phyloP scores from a whole-genome alignment of 805 yeast genomes.

The Kuraishia cidri region DNA sequence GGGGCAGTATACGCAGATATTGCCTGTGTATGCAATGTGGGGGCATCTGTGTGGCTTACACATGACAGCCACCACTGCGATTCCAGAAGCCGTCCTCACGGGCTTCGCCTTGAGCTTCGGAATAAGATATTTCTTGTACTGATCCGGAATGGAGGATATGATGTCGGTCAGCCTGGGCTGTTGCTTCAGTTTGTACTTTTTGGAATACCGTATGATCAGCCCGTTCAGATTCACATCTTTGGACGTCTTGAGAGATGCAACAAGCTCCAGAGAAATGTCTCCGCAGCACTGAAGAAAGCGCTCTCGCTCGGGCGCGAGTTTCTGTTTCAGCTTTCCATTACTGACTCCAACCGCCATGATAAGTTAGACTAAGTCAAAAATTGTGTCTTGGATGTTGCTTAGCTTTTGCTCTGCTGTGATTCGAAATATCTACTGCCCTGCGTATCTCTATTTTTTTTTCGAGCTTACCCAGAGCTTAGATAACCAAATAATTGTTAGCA shows the following conservation, averaged over 20 bases:
- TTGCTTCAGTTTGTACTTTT: constrained; percentile 82
- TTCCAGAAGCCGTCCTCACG: constrained; percentile 96
- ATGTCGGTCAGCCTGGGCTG: constrained; percentile 95
- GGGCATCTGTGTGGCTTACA: constrained; percentile 99
- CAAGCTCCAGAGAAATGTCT: constrained; percentile 81
- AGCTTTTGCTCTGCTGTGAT: too few species aligned
- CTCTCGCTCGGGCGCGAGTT: constrained; percentile 85
- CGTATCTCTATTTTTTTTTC: too few species aligned
- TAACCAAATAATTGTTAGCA: too few species aligned
- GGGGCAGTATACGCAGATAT: constrained; percentile 97
- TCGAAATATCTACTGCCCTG: too few species aligned
- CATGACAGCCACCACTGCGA: constrained; percentile 99
- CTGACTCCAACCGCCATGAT: constrained; percentile 16
- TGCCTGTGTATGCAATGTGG: constrained; percentile 97
- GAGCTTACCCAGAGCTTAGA: too few species aligned
- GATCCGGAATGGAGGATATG: constrained; percentile 92
- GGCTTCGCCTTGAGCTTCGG: constrained; percentile 98
- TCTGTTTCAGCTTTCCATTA: constrained; percentile 41
- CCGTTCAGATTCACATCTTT: constrained; percentile 88
- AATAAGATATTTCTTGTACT: constrained; percentile 79
- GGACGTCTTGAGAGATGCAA: constrained; percentile 62
- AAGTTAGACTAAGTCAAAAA: too few species aligned
- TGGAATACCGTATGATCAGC: constrained; percentile 73
- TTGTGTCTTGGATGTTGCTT: background rate
- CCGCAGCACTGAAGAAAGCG: constrained; percentile 89